Evolutionary conservation across 257 asterid genomes (phyloP).

Genomic region (Handroanthus guayacan): DNA sequence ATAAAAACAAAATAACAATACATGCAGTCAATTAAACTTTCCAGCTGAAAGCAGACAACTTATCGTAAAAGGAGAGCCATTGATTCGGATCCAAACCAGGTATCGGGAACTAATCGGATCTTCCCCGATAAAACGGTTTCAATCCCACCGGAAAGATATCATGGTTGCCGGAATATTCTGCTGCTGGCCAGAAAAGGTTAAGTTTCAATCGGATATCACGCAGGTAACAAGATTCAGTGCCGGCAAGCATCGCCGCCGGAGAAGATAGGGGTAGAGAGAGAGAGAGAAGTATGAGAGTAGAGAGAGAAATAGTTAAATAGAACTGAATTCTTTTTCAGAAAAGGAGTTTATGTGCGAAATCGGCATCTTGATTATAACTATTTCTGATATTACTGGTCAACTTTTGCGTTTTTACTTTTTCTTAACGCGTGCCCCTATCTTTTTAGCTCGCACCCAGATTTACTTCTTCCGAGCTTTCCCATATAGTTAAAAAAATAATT

Average conservation of each 20-base stretch:
- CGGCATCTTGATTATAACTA: constrained; percentile 27
- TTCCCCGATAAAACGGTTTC: constrained; percentile 30
- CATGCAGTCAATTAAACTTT: constrained; percentile 33
- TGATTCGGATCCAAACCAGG: constrained; percentile 50
- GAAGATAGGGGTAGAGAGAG: constrained; percentile 19
- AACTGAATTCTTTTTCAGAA: not conserved
- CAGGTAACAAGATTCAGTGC: constrained; percentile 6
- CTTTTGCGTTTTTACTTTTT: constrained; percentile 37
- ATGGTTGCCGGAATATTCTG: constrained; percentile 38
- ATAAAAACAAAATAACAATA: constrained; percentile 19
- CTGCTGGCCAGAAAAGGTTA: constrained; percentile 6
- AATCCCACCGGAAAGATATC: constrained; percentile 29
- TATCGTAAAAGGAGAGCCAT: constrained; percentile 22
- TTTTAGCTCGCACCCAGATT: constrained; percentile 8
- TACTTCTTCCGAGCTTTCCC: not conserved
- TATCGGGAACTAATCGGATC: constrained; percentile 32
- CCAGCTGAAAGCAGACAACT: constrained; percentile 28
- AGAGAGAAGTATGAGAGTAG: constrained; percentile 12
- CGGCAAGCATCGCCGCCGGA: constrained; percentile 49
- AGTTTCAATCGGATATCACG: constrained; percentile 22
- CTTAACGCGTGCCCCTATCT: constrained; percentile 40
- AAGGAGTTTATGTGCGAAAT: constrained; percentile 34
- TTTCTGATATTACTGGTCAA: constrained; percentile 41
- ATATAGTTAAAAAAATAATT: no score
- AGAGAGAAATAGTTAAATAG: constrained; percentile 24